phyloP scores from a whole-genome alignment of 2,329 filamentous ascomycete genomes.

The Talaromyces atroroseus region DNA sequence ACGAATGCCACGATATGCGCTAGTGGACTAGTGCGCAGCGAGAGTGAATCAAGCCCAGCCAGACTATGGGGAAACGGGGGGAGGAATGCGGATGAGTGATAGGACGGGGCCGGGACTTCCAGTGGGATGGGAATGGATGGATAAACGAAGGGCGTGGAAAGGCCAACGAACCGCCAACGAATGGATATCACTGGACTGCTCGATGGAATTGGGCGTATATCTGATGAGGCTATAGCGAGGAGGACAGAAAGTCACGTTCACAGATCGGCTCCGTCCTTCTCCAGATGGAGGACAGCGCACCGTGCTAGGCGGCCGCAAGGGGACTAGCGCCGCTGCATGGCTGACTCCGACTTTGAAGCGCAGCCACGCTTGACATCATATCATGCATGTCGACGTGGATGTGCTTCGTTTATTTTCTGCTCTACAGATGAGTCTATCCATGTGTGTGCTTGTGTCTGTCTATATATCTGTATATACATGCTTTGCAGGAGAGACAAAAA shows the following conservation, averaged over 20 bases:
- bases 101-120: too few relatives aligned
- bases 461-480: not conserved
- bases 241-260: constrained; percentile 9
- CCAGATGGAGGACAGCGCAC: constrained; percentile 6
- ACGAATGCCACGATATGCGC: constrained; percentile 12
- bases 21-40: constrained; percentile 1
- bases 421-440: too few relatives aligned
- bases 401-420: too few relatives aligned
- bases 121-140: not conserved
- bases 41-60: not conserved
- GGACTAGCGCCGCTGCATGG: not conserved
- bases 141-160: too few relatives aligned
- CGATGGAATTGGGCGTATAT: not conserved
- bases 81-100: too few relatives aligned
- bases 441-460: not conserved
- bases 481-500: not conserved
- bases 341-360: not conserved
- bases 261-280: constrained; percentile 1
- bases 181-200: too few relatives aligned
- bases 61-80: not conserved
- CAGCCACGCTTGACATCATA: not conserved
- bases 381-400: not conserved
- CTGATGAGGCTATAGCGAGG: constrained; percentile 11
- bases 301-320: not conserved
- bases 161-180: too few relatives aligned